phyloP scores from a whole-genome alignment of 2,329 filamentous ascomycete species.

The Phialophora tarda region DNA sequence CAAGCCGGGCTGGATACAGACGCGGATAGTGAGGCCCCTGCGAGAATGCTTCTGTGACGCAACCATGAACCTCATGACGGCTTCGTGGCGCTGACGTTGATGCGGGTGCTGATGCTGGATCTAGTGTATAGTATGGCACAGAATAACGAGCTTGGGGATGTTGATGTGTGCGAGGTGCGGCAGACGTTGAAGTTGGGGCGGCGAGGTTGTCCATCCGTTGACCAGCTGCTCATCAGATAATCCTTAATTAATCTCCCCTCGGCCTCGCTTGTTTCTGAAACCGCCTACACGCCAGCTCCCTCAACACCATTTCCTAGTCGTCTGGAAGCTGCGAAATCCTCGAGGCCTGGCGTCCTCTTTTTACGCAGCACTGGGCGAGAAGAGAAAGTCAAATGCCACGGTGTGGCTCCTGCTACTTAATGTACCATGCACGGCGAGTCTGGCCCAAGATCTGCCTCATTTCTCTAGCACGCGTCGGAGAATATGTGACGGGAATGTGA shows the following conservation, averaged over 20 bases:
- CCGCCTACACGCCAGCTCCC: constrained; percentile 8
- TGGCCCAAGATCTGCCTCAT: constrained; percentile 24
- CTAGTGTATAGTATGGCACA: constrained; percentile 23
- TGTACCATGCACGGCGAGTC: constrained; percentile 12
- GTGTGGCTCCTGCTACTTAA: constrained; percentile 12
- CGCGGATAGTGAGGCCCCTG: constrained; percentile 22
- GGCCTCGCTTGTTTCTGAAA: constrained; percentile 34
- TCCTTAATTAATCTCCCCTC: constrained; percentile 21
- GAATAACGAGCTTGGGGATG: constrained; percentile 1
- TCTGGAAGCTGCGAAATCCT: neutral
- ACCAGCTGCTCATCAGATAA: constrained; percentile 21
- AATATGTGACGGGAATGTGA: constrained; percentile 24
- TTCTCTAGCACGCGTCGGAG: constrained; percentile 19
- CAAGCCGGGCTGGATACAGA: constrained; percentile 26
- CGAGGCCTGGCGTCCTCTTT: neutral
- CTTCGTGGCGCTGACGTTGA: neutral
- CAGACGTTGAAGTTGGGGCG: constrained; percentile 12
- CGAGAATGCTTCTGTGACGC: constrained; percentile 21
- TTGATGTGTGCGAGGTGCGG: constrained; percentile 4
- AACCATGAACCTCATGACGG: constrained; percentile 23
- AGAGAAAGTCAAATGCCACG: neutral
- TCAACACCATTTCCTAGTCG: constrained; percentile 1
- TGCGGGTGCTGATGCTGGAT: neutral
- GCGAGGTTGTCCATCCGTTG: constrained; percentile 10
- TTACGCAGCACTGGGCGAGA: neutral